Base-by-base conservation (phyloP, 73 alveolate species). In the Paramecium octaurelia region DNA sequence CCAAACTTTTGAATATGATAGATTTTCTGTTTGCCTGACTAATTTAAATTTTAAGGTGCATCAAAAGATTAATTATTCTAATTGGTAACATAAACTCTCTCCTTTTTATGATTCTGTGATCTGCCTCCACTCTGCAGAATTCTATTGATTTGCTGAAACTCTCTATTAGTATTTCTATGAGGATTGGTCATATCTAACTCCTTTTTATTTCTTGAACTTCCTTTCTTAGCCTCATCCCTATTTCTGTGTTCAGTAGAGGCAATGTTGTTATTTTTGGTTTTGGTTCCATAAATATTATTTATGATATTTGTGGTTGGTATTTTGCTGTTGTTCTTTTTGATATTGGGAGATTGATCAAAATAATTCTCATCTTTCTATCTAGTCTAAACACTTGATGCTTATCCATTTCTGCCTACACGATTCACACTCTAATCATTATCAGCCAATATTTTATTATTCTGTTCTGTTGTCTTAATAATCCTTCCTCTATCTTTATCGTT, bases 401-500 rank as follows among this genome's bases (percentile, higher is more conserved):
- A 38, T 21, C 88, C 88, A 36, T 35, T 29, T 34, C 34, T 10
- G 1, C 69, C 68, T 20, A 80, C 48, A 9, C 91, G 48, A 80
- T 80, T 80, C 3, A 80, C 91, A 80, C 91, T 80, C 14, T 20
- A 40, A 80, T 80, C 91, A 42, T 80, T 44, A 48, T 80, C 76
- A 44, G 46, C 76, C 14, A 80, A 7, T 4, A 80, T 80, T 46
- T 80, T 12, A 18, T 64, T 64, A 31, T 40, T 54, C 0, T 54
- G 36, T 16, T 48, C 35, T 43, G 40, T 42, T 16, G 43, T 46
- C 10, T 46, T 80, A 24, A 48, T 20, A 11, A 43, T 40, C 44
- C 91, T 80, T 18, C 91, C 91, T 80, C 91, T 42, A 44, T 80
- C 91, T 46, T 80, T 80, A 80, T 80, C 91, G 2, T 75, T 80